Base-by-base conservation (phyloP, 2,329 filamentous ascomycete species). In the Cercospora brassicicola region DNA sequence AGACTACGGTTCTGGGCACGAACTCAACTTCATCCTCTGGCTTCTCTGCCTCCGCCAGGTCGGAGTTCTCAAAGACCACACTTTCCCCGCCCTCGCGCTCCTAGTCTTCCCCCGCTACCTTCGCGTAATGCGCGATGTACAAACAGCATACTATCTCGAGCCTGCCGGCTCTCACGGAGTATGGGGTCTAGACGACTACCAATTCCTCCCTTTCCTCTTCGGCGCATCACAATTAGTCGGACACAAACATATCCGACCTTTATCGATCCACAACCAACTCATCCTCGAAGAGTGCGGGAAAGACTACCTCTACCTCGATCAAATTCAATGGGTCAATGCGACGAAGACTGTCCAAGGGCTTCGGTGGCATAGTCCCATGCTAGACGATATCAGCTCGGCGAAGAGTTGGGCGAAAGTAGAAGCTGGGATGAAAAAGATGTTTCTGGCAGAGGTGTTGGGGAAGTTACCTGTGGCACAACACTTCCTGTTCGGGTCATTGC, bases 381-480 rank as follows among this genome's bases (percentile, higher is more conserved):
- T 99, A 18, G 95, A 99, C 78, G 95, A 99, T 78, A 99, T 99
- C 72, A 95, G 91, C 3, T 90, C 92, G 1, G 91, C 94, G 15
- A 94, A 92, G 78, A 91, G 86, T 45, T 99, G 95, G 95, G 83
- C 81, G 72, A 99, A 99, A 84, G 91, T 99, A 60, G 94, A 98
- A 79, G 90, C 86, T 28, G 95, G 95, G 6, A 98, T 99, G 96
- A 87, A 92, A 69, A 91, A 93, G 73, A 99, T 99, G 96, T 98
- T 98, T 77, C 86, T 94, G 62, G 91, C 90, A 48, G 95, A 99
- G 80, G 94, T 99, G 0, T 81, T 99, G 62, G 89, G 91, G 33
- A 99, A 99, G 80, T 79, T 99, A 65, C 95, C 95, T 0, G 94
- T 99, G 53, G 98, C 98, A 93, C 95, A 99, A 81, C 96, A 99